Conservation (phyloP, 768 basidiomycete genomes). For the Kockovaella imperatae region DNA sequence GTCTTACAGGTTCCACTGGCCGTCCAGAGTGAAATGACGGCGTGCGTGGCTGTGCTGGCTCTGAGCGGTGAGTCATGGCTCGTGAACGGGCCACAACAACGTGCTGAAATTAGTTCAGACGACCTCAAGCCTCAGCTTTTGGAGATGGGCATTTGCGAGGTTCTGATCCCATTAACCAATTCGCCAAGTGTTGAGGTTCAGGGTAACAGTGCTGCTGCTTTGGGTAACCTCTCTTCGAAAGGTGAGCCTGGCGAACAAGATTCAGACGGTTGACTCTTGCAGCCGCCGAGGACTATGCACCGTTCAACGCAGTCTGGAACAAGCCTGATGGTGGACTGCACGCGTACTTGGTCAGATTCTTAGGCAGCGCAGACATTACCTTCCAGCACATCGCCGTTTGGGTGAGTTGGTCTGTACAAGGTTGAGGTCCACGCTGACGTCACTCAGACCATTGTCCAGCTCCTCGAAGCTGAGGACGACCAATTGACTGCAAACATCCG, state of each 20-base stretch:
- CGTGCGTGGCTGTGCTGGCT: conserved; percentile 92
- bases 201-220: conserved; percentile 93
- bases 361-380: conserved; percentile 85
- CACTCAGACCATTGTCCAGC: conserved; percentile 73
- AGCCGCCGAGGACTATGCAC: conserved; percentile 68
- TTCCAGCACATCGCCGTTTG: conserved; percentile 99
- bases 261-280: background rate
- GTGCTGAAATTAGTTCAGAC: conserved; percentile 52
- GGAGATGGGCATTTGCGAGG: conserved; percentile 98
- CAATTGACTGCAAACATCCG: conserved; percentile 86
- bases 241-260: conserved; percentile 49
- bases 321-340: conserved; percentile 97
- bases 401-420: conserved; percentile 42
- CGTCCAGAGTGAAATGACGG: conserved; percentile 99
- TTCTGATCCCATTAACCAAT: conserved; percentile 90
- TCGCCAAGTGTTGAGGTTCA: conserved; percentile 96
- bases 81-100: background rate
- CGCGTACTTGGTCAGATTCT: conserved; percentile 84
- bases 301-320: conserved; percentile 97
- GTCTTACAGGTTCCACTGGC: conserved; percentile 90
- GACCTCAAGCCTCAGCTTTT: conserved; percentile 92
- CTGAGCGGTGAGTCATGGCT: conserved; percentile 64
- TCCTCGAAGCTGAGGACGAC: conserved; percentile 92
- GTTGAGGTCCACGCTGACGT: background rate
- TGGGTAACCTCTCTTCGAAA: conserved; percentile 96